phyloP scores from a whole-genome alignment of 225 moss, liverwort and hornwort species.

The Asterella californica region DNA sequence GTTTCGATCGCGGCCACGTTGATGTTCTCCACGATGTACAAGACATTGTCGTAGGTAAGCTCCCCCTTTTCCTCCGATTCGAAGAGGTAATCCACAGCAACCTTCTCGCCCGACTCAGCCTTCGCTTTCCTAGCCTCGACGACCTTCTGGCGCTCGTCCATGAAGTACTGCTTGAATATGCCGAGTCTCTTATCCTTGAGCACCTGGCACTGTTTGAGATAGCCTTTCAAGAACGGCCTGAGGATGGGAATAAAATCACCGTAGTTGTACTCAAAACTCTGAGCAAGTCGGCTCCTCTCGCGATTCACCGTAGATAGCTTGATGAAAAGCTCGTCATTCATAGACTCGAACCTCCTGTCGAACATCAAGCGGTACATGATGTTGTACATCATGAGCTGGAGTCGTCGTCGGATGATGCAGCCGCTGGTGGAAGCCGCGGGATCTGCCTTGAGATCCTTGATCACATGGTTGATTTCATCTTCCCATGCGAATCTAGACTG shows the following conservation, averaged over 20 bases:
- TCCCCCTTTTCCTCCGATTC: constrained; percentile 61
- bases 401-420: constrained; percentile 44
- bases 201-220: constrained; percentile 32
- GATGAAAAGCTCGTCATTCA: constrained; percentile 48
- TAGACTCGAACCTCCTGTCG: constrained; percentile 47
- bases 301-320: constrained; percentile 39
- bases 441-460: constrained; percentile 37
- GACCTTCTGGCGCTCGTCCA: constrained; percentile 35
- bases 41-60: constrained; percentile 54
- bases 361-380: constrained; percentile 64
- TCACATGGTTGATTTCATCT: constrained; percentile 36
- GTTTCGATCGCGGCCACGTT: constrained; percentile 85
- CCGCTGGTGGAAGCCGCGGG: constrained; percentile 41
- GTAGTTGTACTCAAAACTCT: constrained; percentile 90
- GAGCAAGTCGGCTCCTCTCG: constrained; percentile 54
- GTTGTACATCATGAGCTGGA: constrained; percentile 76
- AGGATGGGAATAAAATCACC: constrained; percentile 88
- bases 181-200: constrained; percentile 57
- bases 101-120: constrained; percentile 22
- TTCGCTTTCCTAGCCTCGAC: background rate
- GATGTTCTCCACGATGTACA: constrained; percentile 73
- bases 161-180: constrained; percentile 58
- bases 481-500: constrained; percentile 40
- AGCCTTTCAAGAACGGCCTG: constrained; percentile 35
- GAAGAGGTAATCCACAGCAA: constrained; percentile 55